Base-by-base conservation (phyloP, 2,329 filamentous ascomycete species). In the Exophiala dermatitidis region DNA sequence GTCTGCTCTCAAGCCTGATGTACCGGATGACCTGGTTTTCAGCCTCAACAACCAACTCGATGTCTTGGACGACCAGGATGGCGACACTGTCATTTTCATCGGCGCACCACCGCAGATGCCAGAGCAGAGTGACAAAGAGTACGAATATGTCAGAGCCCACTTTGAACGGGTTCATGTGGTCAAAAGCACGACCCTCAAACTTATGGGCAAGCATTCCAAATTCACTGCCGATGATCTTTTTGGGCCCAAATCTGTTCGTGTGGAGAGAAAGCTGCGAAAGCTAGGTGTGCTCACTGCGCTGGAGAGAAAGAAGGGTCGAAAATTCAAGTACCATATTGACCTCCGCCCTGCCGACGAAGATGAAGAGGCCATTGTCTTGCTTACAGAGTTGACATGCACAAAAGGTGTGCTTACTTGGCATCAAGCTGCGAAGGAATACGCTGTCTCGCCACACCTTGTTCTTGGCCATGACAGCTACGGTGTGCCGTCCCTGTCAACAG, bases 331-430 rank as follows among this genome's bases (percentile, higher is more conserved):
- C 58, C 69, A 85, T 12, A 62, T 87, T 34, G 82, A 87, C 59
- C 71, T 86, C 8, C 85, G 82, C 0, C 83, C 83, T 0, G 75
- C 79, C 0, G 68, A 68, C 0, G 77, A 84, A 63, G 84, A 81
- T 1, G 81, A 85, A 1, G 82, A 84, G 8, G 75, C 81, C 6
- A 77, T 83, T 1, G 76, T 79, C 28, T 71, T 80, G 54, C 72
- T 82, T 53, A 79, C 78, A 0, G 76, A 81, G 53, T 62, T 85
- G 8, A 83, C 77, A 8, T 76, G 83, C 49, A 78, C 82, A 0
- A 66, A 70, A 2, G 76, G 77, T 0, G 72, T 85, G 33, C 74
- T 75, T 30, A 71, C 72, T 10, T 85, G 82, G 82, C 77, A 75
- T 66, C 68, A 64, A 2, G 68, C 73, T 2, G 59, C 65, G 26